A percentile compares a stretch with the other conserved stretches of the same genome.
Conservation (phyloP, 2,329 filamentous ascomycete species). For the Tolypocladium tundrense region DNA sequence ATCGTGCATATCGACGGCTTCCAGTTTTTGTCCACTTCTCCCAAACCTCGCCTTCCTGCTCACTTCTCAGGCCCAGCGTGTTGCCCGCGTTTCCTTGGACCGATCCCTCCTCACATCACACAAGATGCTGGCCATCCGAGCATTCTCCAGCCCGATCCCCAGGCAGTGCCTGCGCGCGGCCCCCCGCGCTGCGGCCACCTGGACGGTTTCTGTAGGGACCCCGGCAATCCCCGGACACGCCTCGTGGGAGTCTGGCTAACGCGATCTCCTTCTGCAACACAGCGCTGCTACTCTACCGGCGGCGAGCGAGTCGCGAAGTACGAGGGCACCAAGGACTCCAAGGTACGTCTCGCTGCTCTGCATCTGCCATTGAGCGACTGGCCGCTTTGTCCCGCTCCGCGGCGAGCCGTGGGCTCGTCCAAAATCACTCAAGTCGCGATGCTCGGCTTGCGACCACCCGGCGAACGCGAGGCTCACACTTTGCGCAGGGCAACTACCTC, state of each 20-base stretch:
- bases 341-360: slow-evolving; percentile 48
- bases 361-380: not conserved
- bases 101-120: slow-evolving; percentile 13
- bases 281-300: slow-evolving; percentile 54
- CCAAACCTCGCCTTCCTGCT: slow-evolving; percentile 6
- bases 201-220: slow-evolving; percentile 23
- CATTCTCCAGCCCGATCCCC: slow-evolving; percentile 64
- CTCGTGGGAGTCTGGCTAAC: slow-evolving; percentile 2
- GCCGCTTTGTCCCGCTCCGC: not conserved
- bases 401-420: not conserved
- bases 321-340: slow-evolving; percentile 76
- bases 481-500: slow-evolving; percentile 74
- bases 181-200: slow-evolving; percentile 40
- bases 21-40: slow-evolving; percentile 10
- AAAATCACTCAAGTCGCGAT: slow-evolving; percentile 30
- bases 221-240: not conserved
- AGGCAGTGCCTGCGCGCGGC: slow-evolving; percentile 67
- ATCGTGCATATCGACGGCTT: slow-evolving; percentile 8
- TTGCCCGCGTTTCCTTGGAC: not conserved
- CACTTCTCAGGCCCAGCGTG: slow-evolving; percentile 6
- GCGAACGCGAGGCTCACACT: not conserved
- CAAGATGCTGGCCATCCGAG: slow-evolving; percentile 77
- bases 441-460: slow-evolving; percentile 2
- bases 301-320: slow-evolving; percentile 80
- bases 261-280: slow-evolving; percentile 25